Base-by-base conservation (phyloP, 306 rosid genomes). In the Trifolium fragiferum region DNA sequence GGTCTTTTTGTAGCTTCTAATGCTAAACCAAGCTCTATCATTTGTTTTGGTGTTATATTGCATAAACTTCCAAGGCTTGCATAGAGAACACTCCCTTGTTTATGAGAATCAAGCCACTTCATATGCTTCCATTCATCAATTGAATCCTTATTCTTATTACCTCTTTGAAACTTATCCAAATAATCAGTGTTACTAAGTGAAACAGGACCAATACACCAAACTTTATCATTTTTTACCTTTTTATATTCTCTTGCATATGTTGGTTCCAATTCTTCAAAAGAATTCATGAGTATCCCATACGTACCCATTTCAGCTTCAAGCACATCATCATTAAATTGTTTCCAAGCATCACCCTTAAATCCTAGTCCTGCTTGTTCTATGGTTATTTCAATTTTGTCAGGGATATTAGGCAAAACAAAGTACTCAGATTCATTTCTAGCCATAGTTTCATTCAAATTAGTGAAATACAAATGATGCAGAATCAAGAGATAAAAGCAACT, bases 191-290 rank as follows among this genome's bases (percentile, higher is more conserved):
- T 87, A 67, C 66, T 10, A 40, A 55, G 70, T 68, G 87, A 83
- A 8, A 81, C 73, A 0, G 90, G 90, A 13, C 90, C 90, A 9
- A 86, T 59, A 33, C 89, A 87, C 97, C 97, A 92, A 25, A 83
- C 72, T 41, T 82, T 87, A 6, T 57, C 83, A 0, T 74, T 53
- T 47, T 49, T 80, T 5, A 37, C 51, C 69, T 85, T 86, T 61
- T 66, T 87, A 78, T 73, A 92, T 0, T 57, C 88, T 33, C 38
- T 27, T 30, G 76, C 66, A 76, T 83, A 87, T 10, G 60, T 76
- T 2, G 81, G 76, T 78, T 92, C 96, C 61, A 90, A 76, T 77
- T 87, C 96, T 78, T 90, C 88, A 53, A 84, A 90, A 10, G 89
- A 82, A 57, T 90, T 90, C 53, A 86, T 33, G 40, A 83, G 44